Evolutionary conservation across 1,284 basidiomycete genomes (phyloP).

Genomic region (Stereum hirsutum): DNA sequence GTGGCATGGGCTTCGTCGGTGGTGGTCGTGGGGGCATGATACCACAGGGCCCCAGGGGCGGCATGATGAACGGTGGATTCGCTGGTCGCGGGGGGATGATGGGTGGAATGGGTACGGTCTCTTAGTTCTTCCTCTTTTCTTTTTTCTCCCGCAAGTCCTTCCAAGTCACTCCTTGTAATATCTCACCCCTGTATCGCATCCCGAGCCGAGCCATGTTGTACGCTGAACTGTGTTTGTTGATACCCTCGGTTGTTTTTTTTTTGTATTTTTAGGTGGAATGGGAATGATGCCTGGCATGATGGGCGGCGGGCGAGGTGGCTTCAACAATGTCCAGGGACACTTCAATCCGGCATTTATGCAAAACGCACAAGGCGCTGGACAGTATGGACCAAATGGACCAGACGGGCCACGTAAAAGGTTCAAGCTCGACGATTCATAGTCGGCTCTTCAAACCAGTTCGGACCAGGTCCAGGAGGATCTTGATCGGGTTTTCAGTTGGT

Average conservation of each 20-base stretch:
- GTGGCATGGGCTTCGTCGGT: conserved; percentile 25
- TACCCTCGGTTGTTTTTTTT: conserved; percentile 15
- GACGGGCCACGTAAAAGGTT: conserved; percentile 50
- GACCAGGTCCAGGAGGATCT: too few species aligned
- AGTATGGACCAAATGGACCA: conserved; percentile 26
- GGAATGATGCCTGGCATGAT: conserved; percentile 39
- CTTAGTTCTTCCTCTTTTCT: conserved; percentile 30
- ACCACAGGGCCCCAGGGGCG: conserved; percentile 52
- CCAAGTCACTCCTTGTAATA: conserved; percentile 4
- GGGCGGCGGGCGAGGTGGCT: conserved; percentile 36
- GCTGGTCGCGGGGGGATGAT: conserved; percentile 24
- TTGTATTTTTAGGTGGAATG: conserved; percentile 29
- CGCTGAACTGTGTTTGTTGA: conserved; percentile 20
- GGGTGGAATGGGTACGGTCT: conserved; percentile 64
- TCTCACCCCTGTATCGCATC: conserved; percentile 11
- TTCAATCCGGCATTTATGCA: conserved; percentile 69
- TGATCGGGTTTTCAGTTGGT: too few species aligned
- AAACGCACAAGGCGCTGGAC: conserved; percentile 27
- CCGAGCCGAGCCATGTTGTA: too few species aligned
- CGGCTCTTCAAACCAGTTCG: too few species aligned
- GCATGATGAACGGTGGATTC: conserved; percentile 39
- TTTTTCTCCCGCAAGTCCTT: conserved; percentile 14
- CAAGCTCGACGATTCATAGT: conserved; percentile 38
- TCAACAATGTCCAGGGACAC: conserved; percentile 45
- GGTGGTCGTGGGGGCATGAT: conserved; percentile 43